A percentile compares a stretch with the other conserved stretches of the same genome.
These are phyloP conservation scores for Penicillium crystallinum DNA, from an alignment of 495 filamentous ascomycete genomes.

Conservation along the genomic window DNA sequence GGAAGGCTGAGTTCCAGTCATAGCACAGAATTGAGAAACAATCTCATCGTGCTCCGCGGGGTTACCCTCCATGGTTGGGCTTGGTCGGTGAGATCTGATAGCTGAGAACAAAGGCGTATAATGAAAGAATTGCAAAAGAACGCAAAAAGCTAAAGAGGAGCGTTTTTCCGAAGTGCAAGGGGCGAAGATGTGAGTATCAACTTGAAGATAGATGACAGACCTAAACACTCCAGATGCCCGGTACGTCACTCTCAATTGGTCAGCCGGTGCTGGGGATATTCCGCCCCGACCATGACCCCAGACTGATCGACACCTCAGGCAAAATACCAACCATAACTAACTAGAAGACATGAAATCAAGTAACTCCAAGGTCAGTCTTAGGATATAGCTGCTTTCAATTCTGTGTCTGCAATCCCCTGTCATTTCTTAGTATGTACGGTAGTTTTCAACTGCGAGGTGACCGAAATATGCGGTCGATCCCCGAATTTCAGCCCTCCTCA, in stretches of 20 bases:
- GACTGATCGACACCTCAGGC: not conserved
- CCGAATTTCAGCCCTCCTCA: too few relatives aligned
- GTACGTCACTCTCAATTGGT: slow-evolving; percentile 49
- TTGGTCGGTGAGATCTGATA: not conserved
- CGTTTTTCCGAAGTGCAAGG: not conserved
- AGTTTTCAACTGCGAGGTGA: too few relatives aligned
- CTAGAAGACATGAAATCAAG: too few relatives aligned
- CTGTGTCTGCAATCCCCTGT: too few relatives aligned
- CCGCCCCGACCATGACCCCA: slow-evolving; percentile 12
- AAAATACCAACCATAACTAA: too few relatives aligned
- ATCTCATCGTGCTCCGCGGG: slow-evolving; percentile 59
- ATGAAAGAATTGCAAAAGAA: too few relatives aligned
- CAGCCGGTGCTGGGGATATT: slow-evolving; percentile 34
- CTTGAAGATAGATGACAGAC: slow-evolving; percentile 15
- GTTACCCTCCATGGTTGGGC: slow-evolving; percentile 48
- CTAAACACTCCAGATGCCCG: slow-evolving; percentile 15
- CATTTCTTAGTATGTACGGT: too few relatives aligned
- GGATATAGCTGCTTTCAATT: too few relatives aligned
- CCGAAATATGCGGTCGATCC: too few relatives aligned
- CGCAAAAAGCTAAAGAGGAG: not conserved
- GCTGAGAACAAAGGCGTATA: too few relatives aligned
- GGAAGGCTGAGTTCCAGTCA: slow-evolving; percentile 61
- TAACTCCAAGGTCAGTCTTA: too few relatives aligned
- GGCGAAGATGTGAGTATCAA: slow-evolving; percentile 6
- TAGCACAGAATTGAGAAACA: slow-evolving; percentile 65